These are phyloP conservation scores for Actinomortierella wolfii DNA, from an alignment of 371 early-diverging fungal genomes.

Conservation along the genomic window DNA sequence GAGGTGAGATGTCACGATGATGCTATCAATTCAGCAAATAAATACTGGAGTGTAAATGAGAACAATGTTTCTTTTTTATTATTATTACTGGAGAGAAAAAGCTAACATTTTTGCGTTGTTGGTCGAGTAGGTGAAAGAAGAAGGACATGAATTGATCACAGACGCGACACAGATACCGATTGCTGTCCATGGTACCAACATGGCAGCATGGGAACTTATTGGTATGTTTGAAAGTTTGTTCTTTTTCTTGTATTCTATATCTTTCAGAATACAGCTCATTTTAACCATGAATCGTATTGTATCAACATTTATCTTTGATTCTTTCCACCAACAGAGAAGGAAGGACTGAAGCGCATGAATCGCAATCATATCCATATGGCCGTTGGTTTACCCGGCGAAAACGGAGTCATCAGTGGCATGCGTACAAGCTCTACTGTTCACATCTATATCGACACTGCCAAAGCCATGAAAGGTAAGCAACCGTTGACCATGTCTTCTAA, in stretches of 20 bases:
- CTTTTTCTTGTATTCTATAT: not conserved
- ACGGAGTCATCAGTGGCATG: conserved; percentile 81
- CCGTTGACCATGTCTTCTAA: not conserved
- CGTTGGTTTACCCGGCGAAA: conserved; percentile 66
- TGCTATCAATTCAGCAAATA: too few species aligned
- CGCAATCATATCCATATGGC: conserved; percentile 93
- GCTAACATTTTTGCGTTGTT: conserved; percentile 7
- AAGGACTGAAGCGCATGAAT: conserved; percentile 77
- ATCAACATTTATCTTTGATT: too few species aligned
- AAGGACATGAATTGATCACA: conserved; percentile 57
- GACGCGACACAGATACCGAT: conserved; percentile 55
- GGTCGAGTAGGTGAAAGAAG: conserved; percentile 50
- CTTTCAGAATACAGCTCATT: not conserved
- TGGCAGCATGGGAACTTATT: conserved; percentile 63
- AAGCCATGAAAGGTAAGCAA: conserved; percentile 65
- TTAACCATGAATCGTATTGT: too few species aligned
- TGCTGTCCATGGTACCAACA: conserved; percentile 82
- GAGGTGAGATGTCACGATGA: conserved; percentile 13
- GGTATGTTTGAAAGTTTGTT: conserved; percentile 29
- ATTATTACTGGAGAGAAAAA: too few species aligned
- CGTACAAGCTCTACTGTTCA: conserved; percentile 64
- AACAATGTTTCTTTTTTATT: too few species aligned
- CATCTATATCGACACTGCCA: conserved; percentile 73
- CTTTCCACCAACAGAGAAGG: conserved; percentile 21
- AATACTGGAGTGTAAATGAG: too few species aligned